Conservation (phyloP, 1,284 basidiomycete genomes). For the Chondrostereum purpureum region DNA sequence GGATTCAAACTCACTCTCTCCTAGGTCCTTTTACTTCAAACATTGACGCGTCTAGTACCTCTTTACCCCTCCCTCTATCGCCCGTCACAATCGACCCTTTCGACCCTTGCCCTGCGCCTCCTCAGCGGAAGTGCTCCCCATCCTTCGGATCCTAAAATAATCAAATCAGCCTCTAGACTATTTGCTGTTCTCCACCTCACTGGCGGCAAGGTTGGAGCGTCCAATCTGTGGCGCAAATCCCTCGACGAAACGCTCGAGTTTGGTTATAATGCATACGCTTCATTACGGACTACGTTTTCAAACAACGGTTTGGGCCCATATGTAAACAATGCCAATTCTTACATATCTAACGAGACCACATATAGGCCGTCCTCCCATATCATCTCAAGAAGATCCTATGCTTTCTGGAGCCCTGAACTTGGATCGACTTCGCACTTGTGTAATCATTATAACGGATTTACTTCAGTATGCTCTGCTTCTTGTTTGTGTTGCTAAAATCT, state of each 20-base stretch:
- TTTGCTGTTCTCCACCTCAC: slow-evolving; percentile 58
- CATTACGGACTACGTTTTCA: slow-evolving; percentile 52
- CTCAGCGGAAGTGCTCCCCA: slow-evolving; percentile 48
- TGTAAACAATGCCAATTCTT: neutral
- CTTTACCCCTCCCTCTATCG: slow-evolving; percentile 63
- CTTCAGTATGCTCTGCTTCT: slow-evolving; percentile 32
- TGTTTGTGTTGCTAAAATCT: slow-evolving; percentile 1
- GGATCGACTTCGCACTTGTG: slow-evolving; percentile 51
- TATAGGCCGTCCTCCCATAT: too few relatives aligned
- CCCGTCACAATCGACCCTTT: slow-evolving; percentile 42
- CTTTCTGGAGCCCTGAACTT: slow-evolving; percentile 46
- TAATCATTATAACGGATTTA: slow-evolving; percentile 46
- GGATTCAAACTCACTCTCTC: slow-evolving; percentile 2
- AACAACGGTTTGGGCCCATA: slow-evolving; percentile 26
- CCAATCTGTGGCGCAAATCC: slow-evolving; percentile 63
- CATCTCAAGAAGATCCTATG: slow-evolving; percentile 27
- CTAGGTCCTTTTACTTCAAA: slow-evolving; percentile 46
- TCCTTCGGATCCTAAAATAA: slow-evolving; percentile 32
- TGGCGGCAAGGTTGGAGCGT: slow-evolving; percentile 72
- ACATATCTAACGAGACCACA: too few relatives aligned
- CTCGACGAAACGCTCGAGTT: slow-evolving; percentile 61
- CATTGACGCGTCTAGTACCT: slow-evolving; percentile 50
- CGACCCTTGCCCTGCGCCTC: slow-evolving; percentile 43
- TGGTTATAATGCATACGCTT: slow-evolving; percentile 53
- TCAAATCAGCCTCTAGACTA: slow-evolving; percentile 46